These are phyloP conservation scores for Cardamine chenopodiifolia DNA, from an alignment of 345 rosid genomes.

Conservation along the genomic window DNA sequence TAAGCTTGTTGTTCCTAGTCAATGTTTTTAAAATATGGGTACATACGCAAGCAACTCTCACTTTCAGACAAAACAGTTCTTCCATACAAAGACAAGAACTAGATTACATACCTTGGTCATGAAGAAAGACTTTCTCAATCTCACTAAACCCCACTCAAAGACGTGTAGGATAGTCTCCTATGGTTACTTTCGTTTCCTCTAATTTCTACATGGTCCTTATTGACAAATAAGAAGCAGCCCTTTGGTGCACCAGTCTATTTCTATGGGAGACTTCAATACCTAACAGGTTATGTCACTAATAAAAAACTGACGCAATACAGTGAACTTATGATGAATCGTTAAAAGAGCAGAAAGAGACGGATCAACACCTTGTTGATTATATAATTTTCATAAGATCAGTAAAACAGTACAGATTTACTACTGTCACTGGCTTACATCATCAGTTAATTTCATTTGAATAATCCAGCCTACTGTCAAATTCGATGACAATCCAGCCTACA, in stretches of 20 bases:
- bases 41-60: slow-evolving; percentile 37
- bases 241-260: slow-evolving; percentile 24
- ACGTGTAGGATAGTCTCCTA: slow-evolving; percentile 36
- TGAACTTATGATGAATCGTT: background rate
- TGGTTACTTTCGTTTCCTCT: slow-evolving; percentile 32
- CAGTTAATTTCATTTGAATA: background rate
- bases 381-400: background rate
- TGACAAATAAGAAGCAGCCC: slow-evolving; percentile 37
- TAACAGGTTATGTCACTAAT: slow-evolving; percentile 32
- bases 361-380: background rate
- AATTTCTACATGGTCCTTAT: slow-evolving; percentile 22
- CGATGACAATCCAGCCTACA: background rate
- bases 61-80: slow-evolving; percentile 22
- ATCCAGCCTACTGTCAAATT: no score
- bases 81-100: slow-evolving; percentile 24
- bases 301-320: slow-evolving; percentile 9
- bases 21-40: slow-evolving; percentile 23
- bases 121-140: slow-evolving; percentile 41
- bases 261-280: slow-evolving; percentile 19
- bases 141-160: slow-evolving; percentile 43
- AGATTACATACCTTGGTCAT: slow-evolving; percentile 42
- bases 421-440: slow-evolving; percentile 25
- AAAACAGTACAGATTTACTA: slow-evolving; percentile 3
- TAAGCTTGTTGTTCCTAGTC: slow-evolving; percentile 26
- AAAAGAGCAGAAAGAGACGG: background rate